A percentile compares a stretch with the other conserved stretches of the same genome.
phyloP scores from a whole-genome alignment of 441 rosid species.

The Mallotus japonicus region DNA sequence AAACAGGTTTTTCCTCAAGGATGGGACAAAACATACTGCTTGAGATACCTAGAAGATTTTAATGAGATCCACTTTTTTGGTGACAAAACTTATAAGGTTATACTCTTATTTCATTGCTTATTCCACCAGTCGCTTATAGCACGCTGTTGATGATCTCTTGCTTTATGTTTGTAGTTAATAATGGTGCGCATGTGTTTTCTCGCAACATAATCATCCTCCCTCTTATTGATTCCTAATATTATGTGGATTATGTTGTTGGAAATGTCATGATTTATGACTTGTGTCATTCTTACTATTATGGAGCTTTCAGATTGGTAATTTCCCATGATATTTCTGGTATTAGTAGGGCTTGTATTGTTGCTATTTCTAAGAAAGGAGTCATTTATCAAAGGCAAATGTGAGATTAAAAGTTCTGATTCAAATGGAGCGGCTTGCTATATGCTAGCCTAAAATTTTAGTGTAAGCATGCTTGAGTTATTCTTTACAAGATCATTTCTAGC shows the following conservation, averaged over 20 bases:
- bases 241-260: background rate
- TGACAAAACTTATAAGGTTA: constrained; percentile 95
- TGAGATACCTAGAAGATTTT: constrained; percentile 76
- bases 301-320: background rate
- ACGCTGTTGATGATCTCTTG: background rate
- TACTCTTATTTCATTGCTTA: constrained; percentile 8
- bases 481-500: background rate
- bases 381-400: background rate
- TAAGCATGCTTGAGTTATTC: background rate
- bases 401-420: background rate
- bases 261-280: background rate
- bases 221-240: background rate
- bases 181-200: background rate
- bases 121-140: background rate
- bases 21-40: constrained; percentile 99
- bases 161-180: background rate
- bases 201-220: background rate
- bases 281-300: background rate
- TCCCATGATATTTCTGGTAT: background rate
- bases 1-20: constrained; percentile 89
- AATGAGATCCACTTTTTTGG: constrained; percentile 94
- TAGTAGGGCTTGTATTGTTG: background rate
- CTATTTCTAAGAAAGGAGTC: background rate
- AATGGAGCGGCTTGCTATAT: no score
- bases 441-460: background rate